Percentiles rank a stretch among this genome's conserved stretches.
These are phyloP conservation scores for Panaeolus papilionaceus DNA, from an alignment of 768 basidiomycete species.

Conservation along the genomic window DNA sequence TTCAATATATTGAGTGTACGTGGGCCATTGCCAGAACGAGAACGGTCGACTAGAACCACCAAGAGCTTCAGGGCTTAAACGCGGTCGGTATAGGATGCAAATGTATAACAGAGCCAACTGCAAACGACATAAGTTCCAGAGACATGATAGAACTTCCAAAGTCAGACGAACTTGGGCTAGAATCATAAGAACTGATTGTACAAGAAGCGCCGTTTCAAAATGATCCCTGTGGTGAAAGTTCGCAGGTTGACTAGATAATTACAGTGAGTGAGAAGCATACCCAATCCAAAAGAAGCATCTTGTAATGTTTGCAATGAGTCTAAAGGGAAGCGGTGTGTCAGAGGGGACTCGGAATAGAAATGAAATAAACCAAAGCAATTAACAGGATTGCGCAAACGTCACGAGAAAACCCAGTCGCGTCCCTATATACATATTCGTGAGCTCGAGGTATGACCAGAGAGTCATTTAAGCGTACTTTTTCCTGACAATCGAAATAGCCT, in stretches of 20 bases:
- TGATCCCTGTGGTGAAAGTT: slow-evolving; percentile 46
- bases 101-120: slow-evolving; percentile 84
- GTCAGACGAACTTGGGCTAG: slow-evolving; percentile 67
- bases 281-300: slow-evolving; percentile 94
- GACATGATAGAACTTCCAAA: neutral
- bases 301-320: slow-evolving; percentile 84
- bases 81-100: slow-evolving; percentile 75
- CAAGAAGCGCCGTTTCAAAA: slow-evolving; percentile 78
- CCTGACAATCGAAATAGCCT: slow-evolving; percentile 78
- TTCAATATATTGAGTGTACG: slow-evolving; percentile 80
- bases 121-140: slow-evolving; percentile 15
- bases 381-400: slow-evolving; percentile 88
- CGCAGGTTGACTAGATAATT: slow-evolving; percentile 14
- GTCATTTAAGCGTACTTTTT: slow-evolving; percentile 58
- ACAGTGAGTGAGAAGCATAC: slow-evolving; percentile 31
- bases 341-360: neutral
- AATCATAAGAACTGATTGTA: slow-evolving; percentile 88
- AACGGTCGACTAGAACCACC: slow-evolving; percentile 68
- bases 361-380: slow-evolving; percentile 27
- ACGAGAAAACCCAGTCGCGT: slow-evolving; percentile 84
- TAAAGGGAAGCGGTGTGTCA: slow-evolving; percentile 32
- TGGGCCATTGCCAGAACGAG: slow-evolving; percentile 87
- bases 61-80: slow-evolving; percentile 61
- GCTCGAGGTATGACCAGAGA: slow-evolving; percentile 11
- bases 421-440: slow-evolving; percentile 49